A percentile compares a stretch with the other conserved stretches of the same genome.
These are phyloP conservation scores for Nosema muscidifuracis DNA, from an alignment of 371 early-diverging fungal genomes.

Conservation along the genomic window DNA sequence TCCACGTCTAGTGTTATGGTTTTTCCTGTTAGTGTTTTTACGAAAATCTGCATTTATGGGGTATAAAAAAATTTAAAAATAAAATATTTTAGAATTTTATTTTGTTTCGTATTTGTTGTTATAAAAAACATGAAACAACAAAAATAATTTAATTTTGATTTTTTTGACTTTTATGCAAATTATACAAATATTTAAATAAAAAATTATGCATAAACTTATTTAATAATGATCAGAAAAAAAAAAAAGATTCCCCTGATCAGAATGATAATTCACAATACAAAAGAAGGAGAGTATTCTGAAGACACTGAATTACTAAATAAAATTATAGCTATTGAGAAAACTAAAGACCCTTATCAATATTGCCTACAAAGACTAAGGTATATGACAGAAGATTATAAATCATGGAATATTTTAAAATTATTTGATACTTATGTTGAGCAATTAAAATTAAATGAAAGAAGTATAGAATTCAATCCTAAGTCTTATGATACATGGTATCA, in stretches of 20 bases:
- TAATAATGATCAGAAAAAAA: too few relatives aligned
- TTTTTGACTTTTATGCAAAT: too few relatives aligned
- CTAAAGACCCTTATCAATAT: slow-evolving; percentile 28
- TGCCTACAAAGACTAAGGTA: slow-evolving; percentile 40
- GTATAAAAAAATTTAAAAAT: neutral
- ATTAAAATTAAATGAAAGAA: slow-evolving; percentile 31
- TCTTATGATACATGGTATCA: slow-evolving; percentile 54
- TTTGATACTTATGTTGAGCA: slow-evolving; percentile 29
- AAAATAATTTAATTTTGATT: too few relatives aligned
- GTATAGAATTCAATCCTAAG: slow-evolving; percentile 53
- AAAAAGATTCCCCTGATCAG: neutral
- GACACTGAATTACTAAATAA: slow-evolving; percentile 26
- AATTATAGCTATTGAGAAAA: slow-evolving; percentile 5
- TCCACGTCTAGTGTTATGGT: slow-evolving; percentile 94
- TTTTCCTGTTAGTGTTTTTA: slow-evolving; percentile 94
- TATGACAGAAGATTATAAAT: slow-evolving; percentile 53
- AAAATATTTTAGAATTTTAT: too few relatives aligned
- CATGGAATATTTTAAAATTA: slow-evolving; percentile 47
- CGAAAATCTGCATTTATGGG: slow-evolving; percentile 74
- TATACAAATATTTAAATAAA: too few relatives aligned
- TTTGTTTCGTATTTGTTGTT: too few relatives aligned
- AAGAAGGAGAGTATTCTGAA: slow-evolving; percentile 18
- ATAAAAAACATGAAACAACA: too few relatives aligned
- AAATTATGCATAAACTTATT: too few relatives aligned
- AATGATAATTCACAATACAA: slow-evolving; percentile 49